These are phyloP conservation scores for Ambrosia trifida DNA, from an alignment of 129 eudicot species.

Conservation along the genomic window DNA sequence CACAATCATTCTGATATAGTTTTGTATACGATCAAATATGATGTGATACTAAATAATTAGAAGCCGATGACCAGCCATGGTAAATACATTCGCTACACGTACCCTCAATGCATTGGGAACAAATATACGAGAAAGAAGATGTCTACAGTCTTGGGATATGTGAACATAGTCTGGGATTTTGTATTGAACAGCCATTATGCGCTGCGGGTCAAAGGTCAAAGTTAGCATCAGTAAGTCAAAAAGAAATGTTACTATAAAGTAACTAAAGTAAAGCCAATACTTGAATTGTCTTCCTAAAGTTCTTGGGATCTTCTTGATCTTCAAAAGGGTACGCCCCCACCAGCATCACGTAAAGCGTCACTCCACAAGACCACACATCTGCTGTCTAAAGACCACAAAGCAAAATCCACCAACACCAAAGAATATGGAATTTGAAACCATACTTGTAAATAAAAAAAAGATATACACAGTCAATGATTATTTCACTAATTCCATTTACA, in stretches of 20 bases:
- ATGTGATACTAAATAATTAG: too few species aligned
- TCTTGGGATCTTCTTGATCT: constrained; percentile 95
- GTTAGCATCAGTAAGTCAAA: constrained; percentile 7
- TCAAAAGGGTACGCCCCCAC: constrained; percentile 97
- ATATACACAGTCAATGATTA: constrained; percentile 1
- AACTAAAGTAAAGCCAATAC: constrained; percentile 37
- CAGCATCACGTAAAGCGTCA: constrained; percentile 91
- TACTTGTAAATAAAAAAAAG: constrained; percentile 10
- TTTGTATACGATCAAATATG: background rate
- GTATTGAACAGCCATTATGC: constrained; percentile 85
- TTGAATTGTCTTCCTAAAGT: constrained; percentile 88
- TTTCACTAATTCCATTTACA: background rate
- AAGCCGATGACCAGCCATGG: background rate
- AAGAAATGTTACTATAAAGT: background rate
- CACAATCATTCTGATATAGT: background rate
- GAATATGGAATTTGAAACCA: constrained; percentile 9
- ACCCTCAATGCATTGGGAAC: constrained; percentile 74
- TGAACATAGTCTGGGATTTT: constrained; percentile 94
- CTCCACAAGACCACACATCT: constrained; percentile 99
- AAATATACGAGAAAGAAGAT: constrained; percentile 87
- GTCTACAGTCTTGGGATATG: constrained; percentile 87
- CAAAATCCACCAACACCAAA: constrained; percentile 16
- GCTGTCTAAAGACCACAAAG: constrained; percentile 52
- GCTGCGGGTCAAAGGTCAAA: constrained; percentile 35
- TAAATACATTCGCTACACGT: constrained; percentile 5